Base-by-base conservation (phyloP, 139 green algal genomes). In the Micractinium sp. region DNA sequence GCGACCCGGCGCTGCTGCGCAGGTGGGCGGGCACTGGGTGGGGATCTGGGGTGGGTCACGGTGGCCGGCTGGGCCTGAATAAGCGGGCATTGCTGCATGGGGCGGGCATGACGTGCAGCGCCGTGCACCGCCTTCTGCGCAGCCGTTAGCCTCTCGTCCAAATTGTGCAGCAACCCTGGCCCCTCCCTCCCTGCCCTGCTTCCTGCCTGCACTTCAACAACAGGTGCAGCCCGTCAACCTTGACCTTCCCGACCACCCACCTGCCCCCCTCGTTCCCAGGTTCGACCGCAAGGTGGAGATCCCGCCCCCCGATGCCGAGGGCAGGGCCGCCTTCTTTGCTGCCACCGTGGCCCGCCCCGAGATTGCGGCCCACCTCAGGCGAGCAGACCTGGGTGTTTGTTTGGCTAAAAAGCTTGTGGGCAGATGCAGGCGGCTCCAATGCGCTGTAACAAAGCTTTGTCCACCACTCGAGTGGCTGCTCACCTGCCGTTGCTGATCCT, bases 271-370 rank as follows among this genome's bases (percentile, higher is more conserved):
- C 38, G 7, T 31, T 3, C 35, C 20, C 84, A 82, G 84, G 36
- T 96, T 96, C 83, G 93, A 95, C 31, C 87, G 93, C 1, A 90
- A 91, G 38, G 71, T 96, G 16, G 41, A 87, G 36, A 90, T 96
- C 35, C 93, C 93, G 5, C 87, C 94, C 33, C 94, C 94, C 1
- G 91, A 93, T 61, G 36, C 22, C 0, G 47, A n/a, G 9, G 89
- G 81, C 0, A 86, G 94, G 3, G 36, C 15, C 1, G 89, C 87
- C n/a, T 95, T 94, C 84, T 90, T 96, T 53, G 22, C 61, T 33
- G 3, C n/a, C 19, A 41, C 81, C 2, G 38, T 86, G 15, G 20
- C 36, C 16, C 86, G 77, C 1, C 86, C 86, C 27, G 86, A 90
- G 63, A 60, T 90, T 4, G 77, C 61, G 0, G 78, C 86, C 9